Base-by-base conservation (phyloP, 2,329 filamentous ascomycete genomes). In the Raffaelea albimanens region DNA sequence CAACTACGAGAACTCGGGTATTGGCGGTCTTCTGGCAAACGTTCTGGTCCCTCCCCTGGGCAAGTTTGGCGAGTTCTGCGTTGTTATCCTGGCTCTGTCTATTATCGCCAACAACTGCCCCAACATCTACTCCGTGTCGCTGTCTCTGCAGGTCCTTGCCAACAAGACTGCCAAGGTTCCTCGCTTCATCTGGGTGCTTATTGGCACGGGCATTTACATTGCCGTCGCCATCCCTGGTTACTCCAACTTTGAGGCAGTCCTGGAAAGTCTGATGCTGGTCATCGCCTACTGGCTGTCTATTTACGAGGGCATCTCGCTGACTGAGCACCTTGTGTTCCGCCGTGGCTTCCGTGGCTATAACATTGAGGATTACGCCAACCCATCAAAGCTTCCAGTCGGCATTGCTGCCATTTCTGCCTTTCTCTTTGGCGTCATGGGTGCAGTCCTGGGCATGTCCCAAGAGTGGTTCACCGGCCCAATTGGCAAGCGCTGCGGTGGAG, bases 381-480 rank as follows among this genome's bases (percentile, higher is more conserved):
- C 69, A 18, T 64, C 67, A 44, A 64, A 63, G 11, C 59, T 65
- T 21, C 56, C 69, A 1, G 59, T 67, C 40, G 64, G 64, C 7
- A 45, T 63, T 19, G 56, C 61, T n/a, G 50, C 56, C 21, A 65
- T 68, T 49, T 45, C 50, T 3, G 52, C 55, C 14, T 56, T 57
- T 33, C 7, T 18, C 22, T 49, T 53, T 10, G 61, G 62, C 4
- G 68, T 71, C 16, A 72, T 65, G 9, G 47, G 70, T 3, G 71
- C 81, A 3, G 66, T 82, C 5, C 77, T 80, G 0, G 75, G 72
- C 40, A 82, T 83, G 72, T 68, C 69, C 13, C 76, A 81, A 62
- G 72, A 70, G 11, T 82, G 78, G 78, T 83, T 72, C 57, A 75
- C 70, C 19, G 80, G 79, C 0, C 78, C 78, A 0, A 74, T 83